These are phyloP conservation scores for Nemania sp. DNA, from an alignment of 2,329 filamentous ascomycete genomes.

Conservation along the genomic window DNA sequence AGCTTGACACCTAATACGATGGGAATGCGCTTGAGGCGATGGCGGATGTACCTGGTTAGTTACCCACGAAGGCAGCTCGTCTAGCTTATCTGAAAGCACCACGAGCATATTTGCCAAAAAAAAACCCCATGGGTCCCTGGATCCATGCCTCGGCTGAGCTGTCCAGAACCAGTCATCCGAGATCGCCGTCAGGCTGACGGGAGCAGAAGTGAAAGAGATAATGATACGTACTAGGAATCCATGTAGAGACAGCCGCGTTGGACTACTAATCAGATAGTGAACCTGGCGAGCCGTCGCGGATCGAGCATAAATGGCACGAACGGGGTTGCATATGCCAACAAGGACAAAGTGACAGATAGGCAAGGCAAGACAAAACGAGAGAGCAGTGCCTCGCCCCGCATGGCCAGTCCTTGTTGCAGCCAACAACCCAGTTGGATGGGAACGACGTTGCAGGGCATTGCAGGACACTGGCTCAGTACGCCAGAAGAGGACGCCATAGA, in stretches of 20 bases:
- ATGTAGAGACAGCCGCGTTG: background rate
- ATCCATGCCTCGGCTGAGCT: constrained; percentile 1
- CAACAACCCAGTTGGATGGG: constrained; percentile 22
- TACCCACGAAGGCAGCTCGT: background rate
- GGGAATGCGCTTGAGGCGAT: background rate
- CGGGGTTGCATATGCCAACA: background rate
- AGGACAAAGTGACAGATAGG: background rate
- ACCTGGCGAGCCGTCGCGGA: background rate
- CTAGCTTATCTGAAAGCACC: constrained; percentile 1
- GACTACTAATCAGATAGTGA: background rate
- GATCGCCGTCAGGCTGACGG: background rate
- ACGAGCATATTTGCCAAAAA: constrained; percentile 5
- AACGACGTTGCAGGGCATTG: constrained; percentile 26
- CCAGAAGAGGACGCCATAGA: background rate
- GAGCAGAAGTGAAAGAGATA: background rate
- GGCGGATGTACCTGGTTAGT: background rate
- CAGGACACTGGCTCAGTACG: constrained; percentile 20
- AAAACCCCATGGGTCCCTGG: too few species aligned
- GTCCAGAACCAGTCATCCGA: constrained; percentile 15
- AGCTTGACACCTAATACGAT: background rate
- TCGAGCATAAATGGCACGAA: background rate
- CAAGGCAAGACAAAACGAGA: background rate
- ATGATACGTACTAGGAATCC: background rate
- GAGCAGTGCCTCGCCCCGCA: constrained; percentile 17
- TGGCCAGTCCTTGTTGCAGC: constrained; percentile 11